These are phyloP conservation scores for Venustampulla echinocandica DNA, from an alignment of 495 filamentous ascomycete species.

Conservation along the genomic window DNA sequence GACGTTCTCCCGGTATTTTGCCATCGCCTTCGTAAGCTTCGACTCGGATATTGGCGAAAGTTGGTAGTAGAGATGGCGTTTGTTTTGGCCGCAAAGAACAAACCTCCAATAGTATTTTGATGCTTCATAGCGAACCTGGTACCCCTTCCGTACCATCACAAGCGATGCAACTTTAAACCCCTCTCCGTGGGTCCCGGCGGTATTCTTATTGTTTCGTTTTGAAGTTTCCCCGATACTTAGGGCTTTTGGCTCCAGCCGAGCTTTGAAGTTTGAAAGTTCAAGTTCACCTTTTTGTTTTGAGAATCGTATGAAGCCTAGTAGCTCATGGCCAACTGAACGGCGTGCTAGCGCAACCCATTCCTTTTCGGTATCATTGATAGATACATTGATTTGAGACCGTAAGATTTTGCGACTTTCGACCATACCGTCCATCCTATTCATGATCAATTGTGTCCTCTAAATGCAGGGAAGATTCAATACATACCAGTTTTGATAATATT, in stretches of 20 bases:
- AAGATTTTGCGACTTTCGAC: background rate
- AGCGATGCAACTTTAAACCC: constrained; percentile 26
- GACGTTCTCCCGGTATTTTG: background rate
- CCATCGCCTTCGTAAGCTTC: background rate
- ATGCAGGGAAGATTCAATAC: background rate
- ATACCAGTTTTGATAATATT: constrained; percentile 16
- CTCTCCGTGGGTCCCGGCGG: constrained; percentile 23
- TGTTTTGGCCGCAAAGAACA: constrained; percentile 1
- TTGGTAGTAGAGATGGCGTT: background rate
- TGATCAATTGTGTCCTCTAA: background rate
- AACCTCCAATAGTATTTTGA: constrained; percentile 21
- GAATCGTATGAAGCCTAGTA: background rate
- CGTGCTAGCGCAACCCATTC: background rate
- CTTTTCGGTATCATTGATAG: background rate
- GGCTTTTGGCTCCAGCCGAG: background rate
- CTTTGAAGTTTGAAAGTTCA: background rate
- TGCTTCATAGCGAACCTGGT: constrained; percentile 16
- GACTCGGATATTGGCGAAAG: constrained; percentile 3
- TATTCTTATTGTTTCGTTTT: constrained; percentile 8
- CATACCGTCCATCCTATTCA: constrained; percentile 1
- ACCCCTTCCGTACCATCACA: constrained; percentile 18
- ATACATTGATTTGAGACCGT: background rate
- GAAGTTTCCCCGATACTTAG: constrained; percentile 8
- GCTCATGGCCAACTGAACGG: background rate
- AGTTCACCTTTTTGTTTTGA: background rate